A percentile compares a stretch with the other conserved stretches of the same genome.
Evolutionary conservation across 2,329 filamentous ascomycete genomes (phyloP).

Genomic region (Talaromyces sp.): DNA sequence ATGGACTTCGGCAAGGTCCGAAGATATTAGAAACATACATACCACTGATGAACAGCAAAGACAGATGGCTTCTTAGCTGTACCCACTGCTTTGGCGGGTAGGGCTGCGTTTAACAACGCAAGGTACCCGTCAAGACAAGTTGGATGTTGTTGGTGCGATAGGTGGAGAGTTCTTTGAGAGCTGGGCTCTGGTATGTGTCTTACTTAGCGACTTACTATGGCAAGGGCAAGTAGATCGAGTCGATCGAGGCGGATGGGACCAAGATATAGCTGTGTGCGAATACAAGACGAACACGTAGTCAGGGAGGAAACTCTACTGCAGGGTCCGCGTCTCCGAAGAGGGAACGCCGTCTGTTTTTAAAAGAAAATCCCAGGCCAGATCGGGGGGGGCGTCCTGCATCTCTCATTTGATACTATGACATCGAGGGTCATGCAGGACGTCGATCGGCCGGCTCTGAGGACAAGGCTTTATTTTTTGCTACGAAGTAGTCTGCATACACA

Average conservation of each 20-base stretch:
- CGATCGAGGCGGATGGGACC: slow-evolving; percentile 11
- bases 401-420: slow-evolving; percentile 44
- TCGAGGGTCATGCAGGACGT: slow-evolving; percentile 44
- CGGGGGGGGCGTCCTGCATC: slow-evolving; percentile 30
- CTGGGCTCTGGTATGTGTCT: neutral
- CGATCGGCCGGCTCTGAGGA: slow-evolving; percentile 40
- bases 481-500: neutral
- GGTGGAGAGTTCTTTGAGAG: slow-evolving; percentile 1
- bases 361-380: slow-evolving; percentile 19
- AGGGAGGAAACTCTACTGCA: slow-evolving; percentile 18
- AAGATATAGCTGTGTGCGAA: slow-evolving; percentile 19
- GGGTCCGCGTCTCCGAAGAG: slow-evolving; percentile 17
- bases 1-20: slow-evolving; percentile 3
- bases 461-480: slow-evolving; percentile 25
- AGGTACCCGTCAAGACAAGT: slow-evolving; percentile 12
- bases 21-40: neutral
- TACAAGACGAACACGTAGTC: slow-evolving; percentile 20
- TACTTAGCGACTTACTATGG: neutral
- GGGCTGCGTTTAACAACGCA: slow-evolving; percentile 14
- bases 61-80: neutral
- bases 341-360: slow-evolving; percentile 19
- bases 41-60: neutral
- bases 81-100: slow-evolving; percentile 9
- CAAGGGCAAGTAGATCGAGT: neutral
- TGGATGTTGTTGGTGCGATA: neutral